phyloP scores from a whole-genome alignment of 805 yeast genomes.

The Starmerella etchellsii region DNA sequence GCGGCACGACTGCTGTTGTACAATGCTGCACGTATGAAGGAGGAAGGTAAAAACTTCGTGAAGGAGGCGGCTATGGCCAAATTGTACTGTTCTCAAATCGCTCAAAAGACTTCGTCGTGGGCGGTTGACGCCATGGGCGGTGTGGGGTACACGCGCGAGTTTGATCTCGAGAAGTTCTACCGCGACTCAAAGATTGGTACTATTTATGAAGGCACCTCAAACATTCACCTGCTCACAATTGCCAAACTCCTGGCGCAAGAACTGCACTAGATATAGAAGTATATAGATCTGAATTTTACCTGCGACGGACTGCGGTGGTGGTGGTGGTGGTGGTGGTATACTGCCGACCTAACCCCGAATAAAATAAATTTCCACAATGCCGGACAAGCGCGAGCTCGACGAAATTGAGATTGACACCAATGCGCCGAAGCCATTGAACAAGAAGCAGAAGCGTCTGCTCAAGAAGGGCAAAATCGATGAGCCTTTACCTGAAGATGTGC shows the following conservation, averaged over 20 bases:
- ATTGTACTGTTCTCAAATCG: constrained; percentile 31
- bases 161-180: constrained; percentile 32
- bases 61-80: constrained; percentile 38
- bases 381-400: constrained; percentile 23
- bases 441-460: constrained; percentile 74
- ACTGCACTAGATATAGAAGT: background rate
- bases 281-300: too few species aligned
- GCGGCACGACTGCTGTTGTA: constrained; percentile 33
- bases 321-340: too few species aligned
- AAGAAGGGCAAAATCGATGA: constrained; percentile 44
- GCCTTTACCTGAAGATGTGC: constrained; percentile 25
- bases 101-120: constrained; percentile 30
- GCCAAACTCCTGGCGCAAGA: constrained; percentile 31
- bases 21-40: constrained; percentile 37
- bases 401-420: constrained; percentile 32
- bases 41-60: constrained; percentile 30
- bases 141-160: constrained; percentile 35
- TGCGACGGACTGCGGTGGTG: too few species aligned
- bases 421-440: constrained; percentile 72
- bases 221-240: constrained; percentile 34
- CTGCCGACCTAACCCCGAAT: background rate
- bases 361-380: too few species aligned
- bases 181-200: constrained; percentile 36
- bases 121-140: constrained; percentile 40
- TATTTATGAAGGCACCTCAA: constrained; percentile 35